These are phyloP conservation scores for Cryptosporidium felis DNA, from an alignment of 169 alveolate species.

Conservation along the genomic window DNA sequence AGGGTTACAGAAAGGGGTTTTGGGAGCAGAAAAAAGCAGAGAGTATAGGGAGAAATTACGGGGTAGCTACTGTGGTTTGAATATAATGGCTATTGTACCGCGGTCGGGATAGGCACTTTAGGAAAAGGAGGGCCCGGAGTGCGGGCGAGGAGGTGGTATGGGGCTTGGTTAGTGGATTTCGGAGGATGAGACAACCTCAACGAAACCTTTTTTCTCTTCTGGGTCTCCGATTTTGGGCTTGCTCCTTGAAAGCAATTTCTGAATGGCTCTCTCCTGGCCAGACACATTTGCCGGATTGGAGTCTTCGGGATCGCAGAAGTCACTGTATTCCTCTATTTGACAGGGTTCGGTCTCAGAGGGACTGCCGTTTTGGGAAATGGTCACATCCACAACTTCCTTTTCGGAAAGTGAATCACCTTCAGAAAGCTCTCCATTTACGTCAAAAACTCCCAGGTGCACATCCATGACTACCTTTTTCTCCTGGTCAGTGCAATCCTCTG, in stretches of 20 bases:
- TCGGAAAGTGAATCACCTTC: neutral
- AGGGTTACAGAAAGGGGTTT: too few relatives aligned
- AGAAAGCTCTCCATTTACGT: conserved; percentile 29
- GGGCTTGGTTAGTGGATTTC: neutral
- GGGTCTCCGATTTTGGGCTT: neutral
- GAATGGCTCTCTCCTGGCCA: neutral
- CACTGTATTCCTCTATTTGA: conserved; percentile 5
- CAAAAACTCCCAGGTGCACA: conserved; percentile 65
- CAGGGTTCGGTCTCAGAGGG: neutral
- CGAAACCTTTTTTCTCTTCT: neutral
- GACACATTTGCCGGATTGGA: neutral
- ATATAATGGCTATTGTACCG: too few relatives aligned
- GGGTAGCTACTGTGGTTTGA: too few relatives aligned
- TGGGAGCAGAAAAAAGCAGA: too few relatives aligned
- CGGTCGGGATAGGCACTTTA: too few relatives aligned
- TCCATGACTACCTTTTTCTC: conserved; percentile 39
- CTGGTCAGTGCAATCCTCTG: too few relatives aligned
- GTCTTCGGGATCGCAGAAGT: neutral
- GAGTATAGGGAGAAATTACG: too few relatives aligned
- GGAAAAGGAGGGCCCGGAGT: too few relatives aligned
- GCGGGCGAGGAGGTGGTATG: too few relatives aligned
- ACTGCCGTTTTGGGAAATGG: neutral
- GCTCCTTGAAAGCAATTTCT: neutral
- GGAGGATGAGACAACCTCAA: conserved; percentile 16
- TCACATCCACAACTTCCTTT: conserved; percentile 2